phyloP scores from a whole-genome alignment of 2,329 filamentous ascomycete genomes.

The Hymenotorrendiella dingleyae region DNA sequence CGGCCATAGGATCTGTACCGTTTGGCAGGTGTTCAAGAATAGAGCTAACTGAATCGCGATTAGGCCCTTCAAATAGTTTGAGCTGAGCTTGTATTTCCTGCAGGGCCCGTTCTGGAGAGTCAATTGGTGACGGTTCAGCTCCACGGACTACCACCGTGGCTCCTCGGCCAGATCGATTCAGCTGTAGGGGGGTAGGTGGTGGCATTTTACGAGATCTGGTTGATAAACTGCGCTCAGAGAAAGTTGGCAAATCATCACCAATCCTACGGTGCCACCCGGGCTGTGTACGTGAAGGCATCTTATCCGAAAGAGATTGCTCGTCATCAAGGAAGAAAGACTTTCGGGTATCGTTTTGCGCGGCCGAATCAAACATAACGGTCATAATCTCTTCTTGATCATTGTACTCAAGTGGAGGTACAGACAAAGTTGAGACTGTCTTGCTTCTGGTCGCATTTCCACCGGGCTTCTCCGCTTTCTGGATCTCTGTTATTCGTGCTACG shows the following conservation, averaged over 20 bases:
- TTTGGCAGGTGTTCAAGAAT: constrained; percentile 23
- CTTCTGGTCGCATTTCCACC: background rate
- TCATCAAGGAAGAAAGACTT: constrained; percentile 19
- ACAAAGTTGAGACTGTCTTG: constrained; percentile 2
- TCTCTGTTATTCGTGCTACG: constrained; percentile 37
- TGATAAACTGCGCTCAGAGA: constrained; percentile 46
- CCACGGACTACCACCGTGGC: constrained; percentile 38
- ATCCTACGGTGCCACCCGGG: constrained; percentile 49
- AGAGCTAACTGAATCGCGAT: constrained; percentile 23
- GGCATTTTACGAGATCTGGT: constrained; percentile 45
- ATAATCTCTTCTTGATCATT: constrained; percentile 34
- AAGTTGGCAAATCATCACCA: constrained; percentile 53
- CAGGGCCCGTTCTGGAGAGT: constrained; percentile 26
- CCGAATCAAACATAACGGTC: constrained; percentile 41
- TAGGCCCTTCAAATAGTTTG: constrained; percentile 27
- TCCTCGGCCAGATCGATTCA: constrained; percentile 38
- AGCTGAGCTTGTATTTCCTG: constrained; percentile 29
- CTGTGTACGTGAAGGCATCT: no score
- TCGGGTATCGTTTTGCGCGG: constrained; percentile 19
- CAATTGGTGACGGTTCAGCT: constrained; percentile 23
- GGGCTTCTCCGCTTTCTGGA: constrained; percentile 30
- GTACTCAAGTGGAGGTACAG: constrained; percentile 5
- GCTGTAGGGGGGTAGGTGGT: constrained; percentile 49
- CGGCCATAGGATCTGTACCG: background rate
- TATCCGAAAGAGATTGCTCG: constrained; percentile 22